Conservation (phyloP, 768 basidiomycete species). For the Trametes cinnabarina region DNA sequence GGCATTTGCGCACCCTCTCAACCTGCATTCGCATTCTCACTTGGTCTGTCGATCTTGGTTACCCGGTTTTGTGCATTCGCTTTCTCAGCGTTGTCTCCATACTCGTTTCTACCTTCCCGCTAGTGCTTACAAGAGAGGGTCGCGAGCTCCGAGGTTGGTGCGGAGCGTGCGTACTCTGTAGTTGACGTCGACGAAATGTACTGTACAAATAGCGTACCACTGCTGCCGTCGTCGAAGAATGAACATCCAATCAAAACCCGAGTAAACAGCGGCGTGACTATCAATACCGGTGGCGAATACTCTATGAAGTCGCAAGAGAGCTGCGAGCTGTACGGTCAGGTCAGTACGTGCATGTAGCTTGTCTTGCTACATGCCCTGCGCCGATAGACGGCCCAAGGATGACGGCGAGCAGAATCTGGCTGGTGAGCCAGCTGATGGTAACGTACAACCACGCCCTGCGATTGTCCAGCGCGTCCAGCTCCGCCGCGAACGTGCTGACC, state of each 20-base stretch:
- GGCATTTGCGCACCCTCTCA: no score
- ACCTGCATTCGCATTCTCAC: not conserved
- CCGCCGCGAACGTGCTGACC: conserved; percentile 88
- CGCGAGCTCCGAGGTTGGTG: not conserved
- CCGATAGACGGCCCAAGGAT: conserved; percentile 70
- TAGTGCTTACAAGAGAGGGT: not conserved
- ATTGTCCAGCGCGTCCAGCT: conserved; percentile 57
- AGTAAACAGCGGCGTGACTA: not conserved
- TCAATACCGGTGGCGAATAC: not conserved
- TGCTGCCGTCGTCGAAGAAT: conserved; percentile 11
- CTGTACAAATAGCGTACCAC: not conserved
- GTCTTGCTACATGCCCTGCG: conserved; percentile 44
- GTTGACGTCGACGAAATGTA: conserved; percentile 6
- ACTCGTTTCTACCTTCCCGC: not conserved
- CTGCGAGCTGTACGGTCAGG: no score
- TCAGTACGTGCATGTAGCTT: conserved; percentile 49
- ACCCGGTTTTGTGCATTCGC: not conserved
- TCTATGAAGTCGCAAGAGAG: not conserved
- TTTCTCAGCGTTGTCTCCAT: not conserved
- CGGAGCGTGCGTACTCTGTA: not conserved
- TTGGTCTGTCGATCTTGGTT: not conserved
- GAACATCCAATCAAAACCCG: not conserved
- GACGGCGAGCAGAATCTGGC: conserved; percentile 68
- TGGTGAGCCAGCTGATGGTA: conserved; percentile 60
- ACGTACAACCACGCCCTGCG: conserved; percentile 69